Conservation (phyloP, 768 basidiomycete species). For the Cystobasidium tubakii region DNA sequence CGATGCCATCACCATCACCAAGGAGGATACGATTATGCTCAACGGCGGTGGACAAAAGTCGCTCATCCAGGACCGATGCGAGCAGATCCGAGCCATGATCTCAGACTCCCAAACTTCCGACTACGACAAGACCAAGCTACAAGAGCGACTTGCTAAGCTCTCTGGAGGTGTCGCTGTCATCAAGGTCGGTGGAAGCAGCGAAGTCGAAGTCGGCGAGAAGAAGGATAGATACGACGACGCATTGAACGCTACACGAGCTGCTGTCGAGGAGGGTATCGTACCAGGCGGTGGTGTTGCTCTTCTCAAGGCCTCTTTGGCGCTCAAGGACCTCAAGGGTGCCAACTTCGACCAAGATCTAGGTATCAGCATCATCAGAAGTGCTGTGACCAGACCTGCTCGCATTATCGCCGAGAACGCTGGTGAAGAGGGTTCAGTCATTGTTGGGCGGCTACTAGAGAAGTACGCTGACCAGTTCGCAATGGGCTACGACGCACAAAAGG, state of each 20-base stretch:
- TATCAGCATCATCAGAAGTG: slow-evolving; percentile 82
- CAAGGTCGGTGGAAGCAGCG: slow-evolving; percentile 86
- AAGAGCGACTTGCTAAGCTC: slow-evolving; percentile 94
- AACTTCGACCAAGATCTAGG: slow-evolving; percentile 99
- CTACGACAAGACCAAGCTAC: slow-evolving; percentile 88
- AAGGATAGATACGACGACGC: slow-evolving; percentile 83
- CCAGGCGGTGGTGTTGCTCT: slow-evolving; percentile 93
- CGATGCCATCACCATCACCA: slow-evolving; percentile 86
- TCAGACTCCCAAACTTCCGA: slow-evolving; percentile 79
- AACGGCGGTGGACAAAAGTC: slow-evolving; percentile 91
- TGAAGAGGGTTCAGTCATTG: slow-evolving; percentile 86
- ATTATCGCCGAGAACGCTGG: slow-evolving; percentile 90
- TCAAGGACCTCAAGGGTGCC: slow-evolving; percentile 66
- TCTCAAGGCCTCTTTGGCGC: slow-evolving; percentile 64
- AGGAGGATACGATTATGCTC: slow-evolving; percentile 94
- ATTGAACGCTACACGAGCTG: slow-evolving; percentile 93
- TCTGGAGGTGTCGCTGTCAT: slow-evolving; percentile 96
- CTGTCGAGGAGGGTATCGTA: slow-evolving; percentile 96
- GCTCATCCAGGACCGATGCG: slow-evolving; percentile 82
- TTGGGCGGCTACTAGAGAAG: slow-evolving; percentile 70
- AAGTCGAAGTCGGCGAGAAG: slow-evolving; percentile 98
- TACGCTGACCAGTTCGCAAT: slow-evolving; percentile 72
- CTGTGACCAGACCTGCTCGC: slow-evolving; percentile 70
- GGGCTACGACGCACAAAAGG: slow-evolving; percentile 77
- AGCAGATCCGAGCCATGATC: slow-evolving; percentile 83